These are phyloP conservation scores for Lumnitzera littorea DNA, from an alignment of 345 rosid genomes.

Conservation along the genomic window DNA sequence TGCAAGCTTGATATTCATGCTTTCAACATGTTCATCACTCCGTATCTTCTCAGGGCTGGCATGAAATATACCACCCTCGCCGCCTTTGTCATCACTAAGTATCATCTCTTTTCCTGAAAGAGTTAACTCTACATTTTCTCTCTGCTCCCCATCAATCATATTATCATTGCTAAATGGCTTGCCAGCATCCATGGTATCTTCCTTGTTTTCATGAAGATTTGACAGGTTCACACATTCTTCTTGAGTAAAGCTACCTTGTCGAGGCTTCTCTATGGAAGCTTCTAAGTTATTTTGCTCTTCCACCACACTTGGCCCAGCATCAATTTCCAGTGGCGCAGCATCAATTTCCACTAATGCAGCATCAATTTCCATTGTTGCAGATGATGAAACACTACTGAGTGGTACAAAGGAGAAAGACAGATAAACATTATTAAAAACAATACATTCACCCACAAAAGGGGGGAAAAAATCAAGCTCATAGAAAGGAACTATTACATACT, in stretches of 20 bases:
- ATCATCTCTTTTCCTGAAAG: neutral
- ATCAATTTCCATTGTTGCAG: conserved; percentile 16
- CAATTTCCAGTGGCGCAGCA: conserved; percentile 19
- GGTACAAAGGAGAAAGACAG: neutral
- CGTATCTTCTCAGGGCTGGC: conserved; percentile 7
- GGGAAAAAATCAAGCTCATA: neutral
- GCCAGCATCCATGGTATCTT: conserved; percentile 16
- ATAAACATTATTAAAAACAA: neutral
- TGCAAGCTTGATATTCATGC: neutral
- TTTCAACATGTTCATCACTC: conserved; percentile 4
- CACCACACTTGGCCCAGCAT: conserved; percentile 16
- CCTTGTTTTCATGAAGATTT: conserved; percentile 13
- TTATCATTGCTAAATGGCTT: conserved; percentile 17
- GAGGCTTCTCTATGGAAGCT: conserved; percentile 20
- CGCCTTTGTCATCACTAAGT: neutral
- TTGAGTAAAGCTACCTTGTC: conserved; percentile 9
- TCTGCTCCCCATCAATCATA: conserved; percentile 19
- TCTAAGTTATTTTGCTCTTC: conserved; percentile 9
- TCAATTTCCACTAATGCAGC: conserved; percentile 16
- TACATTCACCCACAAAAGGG: too few species aligned
- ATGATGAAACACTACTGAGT: neutral
- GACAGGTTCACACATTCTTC: conserved; percentile 12
- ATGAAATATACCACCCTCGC: too few species aligned
- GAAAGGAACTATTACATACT: conserved; percentile 1
- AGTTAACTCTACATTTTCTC: conserved; percentile 14